These are phyloP conservation scores for Prunus dulcis DNA, from an alignment of 306 rosid species.

Conservation along the genomic window DNA sequence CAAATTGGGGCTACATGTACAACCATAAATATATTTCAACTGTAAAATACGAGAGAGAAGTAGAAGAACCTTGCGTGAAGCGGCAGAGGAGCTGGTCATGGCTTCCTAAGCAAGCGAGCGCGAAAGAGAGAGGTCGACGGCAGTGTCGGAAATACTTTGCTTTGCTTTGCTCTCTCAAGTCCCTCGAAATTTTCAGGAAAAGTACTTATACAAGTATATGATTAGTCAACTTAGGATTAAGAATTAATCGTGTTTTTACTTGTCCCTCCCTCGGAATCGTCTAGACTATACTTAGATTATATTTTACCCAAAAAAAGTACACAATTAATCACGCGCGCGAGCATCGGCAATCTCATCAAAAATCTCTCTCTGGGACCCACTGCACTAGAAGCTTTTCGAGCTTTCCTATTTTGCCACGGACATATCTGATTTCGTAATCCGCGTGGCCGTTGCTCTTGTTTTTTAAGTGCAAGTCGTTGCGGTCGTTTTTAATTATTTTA, in stretches of 20 bases:
- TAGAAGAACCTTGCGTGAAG: conserved; percentile 70
- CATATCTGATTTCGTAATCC: background rate
- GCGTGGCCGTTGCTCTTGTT: background rate
- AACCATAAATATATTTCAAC: background rate
- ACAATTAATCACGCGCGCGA: background rate
- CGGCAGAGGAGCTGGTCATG: conserved; percentile 90
- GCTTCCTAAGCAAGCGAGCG: background rate
- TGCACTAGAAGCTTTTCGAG: background rate
- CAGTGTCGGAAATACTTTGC: background rate
- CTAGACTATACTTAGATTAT: background rate
- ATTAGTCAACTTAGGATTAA: background rate
- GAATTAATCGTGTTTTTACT: too few species aligned
- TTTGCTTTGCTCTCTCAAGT: background rate
- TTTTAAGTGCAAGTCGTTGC: background rate
- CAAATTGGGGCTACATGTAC: background rate
- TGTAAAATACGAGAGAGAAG: background rate
- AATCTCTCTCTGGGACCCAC: background rate
- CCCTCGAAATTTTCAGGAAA: background rate
- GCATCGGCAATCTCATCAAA: background rate
- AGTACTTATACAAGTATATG: background rate
- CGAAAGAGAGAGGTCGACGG: background rate
- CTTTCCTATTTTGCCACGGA: background rate
- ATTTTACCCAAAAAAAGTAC: background rate
- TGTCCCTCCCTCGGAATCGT: background rate
- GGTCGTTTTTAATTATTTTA: background rate